Percentiles rank a stretch among this genome's conserved stretches.
These are phyloP conservation scores for Scutellaria barbata DNA, from an alignment of 257 asterid genomes.

Conservation along the genomic window DNA sequence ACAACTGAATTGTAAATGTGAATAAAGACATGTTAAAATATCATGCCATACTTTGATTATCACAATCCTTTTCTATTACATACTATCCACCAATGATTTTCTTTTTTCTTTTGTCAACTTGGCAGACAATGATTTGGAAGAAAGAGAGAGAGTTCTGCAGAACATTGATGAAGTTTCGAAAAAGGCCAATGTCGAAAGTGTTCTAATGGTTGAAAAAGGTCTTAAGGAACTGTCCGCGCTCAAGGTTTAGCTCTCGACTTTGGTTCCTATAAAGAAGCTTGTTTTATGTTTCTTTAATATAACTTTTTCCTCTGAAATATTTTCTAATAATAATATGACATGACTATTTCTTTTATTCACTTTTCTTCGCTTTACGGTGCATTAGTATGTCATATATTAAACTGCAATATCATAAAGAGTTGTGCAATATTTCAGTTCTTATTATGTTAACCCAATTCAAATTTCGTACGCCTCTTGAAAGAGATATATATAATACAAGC, in stretches of 20 bases:
- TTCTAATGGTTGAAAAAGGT: conserved; percentile 92
- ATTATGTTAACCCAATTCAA: conserved; percentile 1
- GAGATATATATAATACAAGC: too few species aligned
- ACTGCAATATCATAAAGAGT: not conserved
- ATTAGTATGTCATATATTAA: not conserved
- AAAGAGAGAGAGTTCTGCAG: conserved; percentile 54
- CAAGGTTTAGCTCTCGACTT: conserved; percentile 56
- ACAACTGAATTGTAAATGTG: not conserved
- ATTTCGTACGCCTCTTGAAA: too few species aligned
- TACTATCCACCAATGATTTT: conserved; percentile 1
- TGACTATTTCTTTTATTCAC: too few species aligned
- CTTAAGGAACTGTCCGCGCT: conserved; percentile 76
- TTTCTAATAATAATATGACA: too few species aligned
- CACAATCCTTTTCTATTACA: not conserved
- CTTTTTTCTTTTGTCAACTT: conserved; percentile 28
- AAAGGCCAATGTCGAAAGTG: conserved; percentile 77
- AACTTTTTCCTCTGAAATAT: not conserved
- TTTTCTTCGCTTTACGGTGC: not conserved
- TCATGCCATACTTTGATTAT: not conserved
- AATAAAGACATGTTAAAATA: not conserved
- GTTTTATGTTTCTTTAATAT: not conserved
- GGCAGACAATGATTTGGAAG: conserved; percentile 69
- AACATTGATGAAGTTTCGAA: conserved; percentile 46
- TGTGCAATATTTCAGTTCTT: conserved; percentile 1
- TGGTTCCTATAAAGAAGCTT: not conserved